phyloP scores from a whole-genome alignment of 2,329 filamentous ascomycete species.

The Neonectria sp. region DNA sequence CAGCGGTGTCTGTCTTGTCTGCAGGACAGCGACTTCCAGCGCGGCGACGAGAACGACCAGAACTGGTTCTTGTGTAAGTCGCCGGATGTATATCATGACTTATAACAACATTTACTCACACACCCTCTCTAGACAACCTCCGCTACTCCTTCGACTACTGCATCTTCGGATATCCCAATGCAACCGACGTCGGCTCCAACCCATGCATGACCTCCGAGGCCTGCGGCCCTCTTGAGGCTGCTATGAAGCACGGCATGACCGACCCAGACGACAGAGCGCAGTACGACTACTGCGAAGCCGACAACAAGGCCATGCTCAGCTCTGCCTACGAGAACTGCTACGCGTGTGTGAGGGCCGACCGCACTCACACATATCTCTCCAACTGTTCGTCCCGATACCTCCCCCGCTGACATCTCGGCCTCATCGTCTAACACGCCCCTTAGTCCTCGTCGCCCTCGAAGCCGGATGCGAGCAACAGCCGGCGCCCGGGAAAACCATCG shows the following conservation, averaged over 20 bases:
- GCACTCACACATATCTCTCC: slow-evolving; percentile 60
- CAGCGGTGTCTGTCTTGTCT: slow-evolving; percentile 67
- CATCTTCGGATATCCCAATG: slow-evolving; percentile 67
- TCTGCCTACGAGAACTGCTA: slow-evolving; percentile 58
- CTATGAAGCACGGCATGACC: slow-evolving; percentile 59
- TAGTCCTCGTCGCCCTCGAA: slow-evolving; percentile 66
- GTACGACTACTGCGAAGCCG: slow-evolving; percentile 64
- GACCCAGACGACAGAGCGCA: slow-evolving; percentile 51
- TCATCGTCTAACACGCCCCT: slow-evolving; percentile 15
- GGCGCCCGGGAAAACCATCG: slow-evolving; percentile 52
- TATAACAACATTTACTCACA: slow-evolving; percentile 7
- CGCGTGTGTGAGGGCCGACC: slow-evolving; percentile 61
- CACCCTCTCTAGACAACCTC: slow-evolving; percentile 63
- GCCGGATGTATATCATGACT: neutral
- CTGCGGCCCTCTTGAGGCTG: slow-evolving; percentile 61
- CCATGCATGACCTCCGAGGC: slow-evolving; percentile 67
- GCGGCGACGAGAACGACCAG: slow-evolving; percentile 66
- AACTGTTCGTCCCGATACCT: slow-evolving; percentile 60
- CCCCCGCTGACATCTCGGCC: neutral
- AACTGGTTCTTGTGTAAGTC: slow-evolving; percentile 71
- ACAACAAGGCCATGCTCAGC: slow-evolving; percentile 53
- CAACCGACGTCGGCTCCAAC: slow-evolving; percentile 58
- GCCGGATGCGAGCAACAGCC: slow-evolving; percentile 67
- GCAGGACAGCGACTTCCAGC: slow-evolving; percentile 64
- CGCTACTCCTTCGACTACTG: slow-evolving; percentile 68